Evolutionary conservation across 1,139 yeast species (phyloP), one percentile per base, ranked within the genome.

Genomic region (Wickerhamomyces sp.): DNA sequence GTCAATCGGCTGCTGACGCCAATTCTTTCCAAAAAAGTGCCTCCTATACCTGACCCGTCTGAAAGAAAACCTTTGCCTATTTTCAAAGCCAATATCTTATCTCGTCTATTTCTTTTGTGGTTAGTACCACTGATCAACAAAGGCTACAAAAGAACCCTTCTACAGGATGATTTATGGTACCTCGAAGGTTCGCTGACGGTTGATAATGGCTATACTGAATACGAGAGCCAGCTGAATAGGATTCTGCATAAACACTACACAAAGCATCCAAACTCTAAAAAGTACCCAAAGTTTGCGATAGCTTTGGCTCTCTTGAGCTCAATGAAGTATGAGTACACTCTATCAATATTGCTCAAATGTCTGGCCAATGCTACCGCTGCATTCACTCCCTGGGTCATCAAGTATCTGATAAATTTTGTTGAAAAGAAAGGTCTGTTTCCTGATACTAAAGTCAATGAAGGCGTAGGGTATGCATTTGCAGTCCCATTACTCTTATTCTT

Each of bases 401-500:
- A 73, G 43, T 63, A 70, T 16, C 60, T 79, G 35, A 76, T 79
- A 43, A 50, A 55, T 2, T 77, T 67, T 47, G 73, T 73, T 2
- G 61, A 61, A 38, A 35, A 44, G 7, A 63, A 57, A 35, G 67
- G 76, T 0, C 40, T 48, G 13, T 49, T 49, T 31, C 57, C 56
- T 9, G 45, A 47, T 27, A 37, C 48, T 7, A 42, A 49, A 13
- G 59, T 64, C 2, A 76, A 74, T 22, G 52, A 51, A 10, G 86
- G 85, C 40, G 63, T 76, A 12, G 83, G 84, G 3, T 74, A 72
- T 47, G 78, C 81, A 2, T 56, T 77, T 34, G 81, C 78, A 17
- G 65, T 77, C 19, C 59, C 75, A 31, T 45, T 61, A 4, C 56
- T 76, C 46, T 67, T 76, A 46, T 48, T 72, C 29, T 33, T 69